Evolutionary conservation across 2,329 filamentous ascomycete genomes (phyloP).

Genomic region (Ophiocordyceps sinensis): DNA sequence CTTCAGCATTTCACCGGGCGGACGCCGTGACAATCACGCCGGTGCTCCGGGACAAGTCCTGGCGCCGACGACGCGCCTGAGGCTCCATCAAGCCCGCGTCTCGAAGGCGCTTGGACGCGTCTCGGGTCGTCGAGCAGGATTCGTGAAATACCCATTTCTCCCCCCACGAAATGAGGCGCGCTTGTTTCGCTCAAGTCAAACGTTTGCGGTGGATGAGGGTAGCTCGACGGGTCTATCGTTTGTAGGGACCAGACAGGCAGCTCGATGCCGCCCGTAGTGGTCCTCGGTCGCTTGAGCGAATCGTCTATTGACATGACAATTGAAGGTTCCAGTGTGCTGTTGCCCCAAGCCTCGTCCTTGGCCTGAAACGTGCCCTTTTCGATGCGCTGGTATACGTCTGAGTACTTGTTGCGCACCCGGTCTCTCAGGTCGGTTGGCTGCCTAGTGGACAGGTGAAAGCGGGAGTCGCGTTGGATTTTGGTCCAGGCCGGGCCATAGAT

Average conservation of each 20-base stretch:
- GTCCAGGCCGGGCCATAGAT: constrained; percentile 50
- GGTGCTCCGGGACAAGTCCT: constrained; percentile 5
- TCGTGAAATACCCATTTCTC: constrained; percentile 49
- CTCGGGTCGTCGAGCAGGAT: constrained; percentile 41
- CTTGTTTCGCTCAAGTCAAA: constrained; percentile 31
- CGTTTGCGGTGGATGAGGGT: constrained; percentile 10
- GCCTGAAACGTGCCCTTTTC: constrained; percentile 38
- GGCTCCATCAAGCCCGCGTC: constrained; percentile 12
- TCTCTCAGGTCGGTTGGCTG: constrained; percentile 51
- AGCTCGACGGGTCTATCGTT: constrained; percentile 15
- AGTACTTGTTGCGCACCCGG: constrained; percentile 49
- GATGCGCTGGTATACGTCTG: constrained; percentile 39
- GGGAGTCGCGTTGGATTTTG: constrained; percentile 45
- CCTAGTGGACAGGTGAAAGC: constrained; percentile 41
- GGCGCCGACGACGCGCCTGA: constrained; percentile 11
- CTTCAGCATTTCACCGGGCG: constrained; percentile 7
- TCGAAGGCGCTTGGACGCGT: constrained; percentile 9
- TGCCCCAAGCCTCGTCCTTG: constrained; percentile 25
- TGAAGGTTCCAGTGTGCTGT: constrained; percentile 34
- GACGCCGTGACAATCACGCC: constrained; percentile 6
- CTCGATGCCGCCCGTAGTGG: constrained; percentile 27
- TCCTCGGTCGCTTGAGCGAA: constrained; percentile 24
- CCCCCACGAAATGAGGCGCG: constrained; percentile 24
- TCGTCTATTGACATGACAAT: constrained; percentile 34
- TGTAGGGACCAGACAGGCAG: constrained; percentile 27